Base-by-base conservation (phyloP, 768 basidiomycete genomes). In the Tubosaeta brunneosetosa region DNA sequence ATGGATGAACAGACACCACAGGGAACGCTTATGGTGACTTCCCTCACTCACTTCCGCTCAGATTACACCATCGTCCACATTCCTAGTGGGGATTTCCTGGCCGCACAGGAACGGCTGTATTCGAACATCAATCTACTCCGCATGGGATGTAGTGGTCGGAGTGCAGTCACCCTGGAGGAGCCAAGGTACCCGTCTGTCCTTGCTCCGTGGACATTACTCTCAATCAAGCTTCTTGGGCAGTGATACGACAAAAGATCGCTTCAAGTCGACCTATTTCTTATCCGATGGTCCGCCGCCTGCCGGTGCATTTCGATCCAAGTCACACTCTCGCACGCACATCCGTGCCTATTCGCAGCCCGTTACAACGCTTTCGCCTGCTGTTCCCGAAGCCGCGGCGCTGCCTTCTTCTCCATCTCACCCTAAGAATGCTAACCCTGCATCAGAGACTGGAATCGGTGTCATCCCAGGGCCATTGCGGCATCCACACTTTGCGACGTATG, bases 61-160 rank as follows among this genome's bases (percentile, higher is more conserved):
- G 90, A 92, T 73, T 88, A 83, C 66, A 88, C 88, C 51, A 90
- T 92, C 55, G 86, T 92, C 31, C 84, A 80, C 53, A 82, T 93
- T 48, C 88, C 88, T 0, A 70, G 76, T 42, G 91, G 69, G 12
- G 75, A 85, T 66, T 88, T 84, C 68, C 74, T 79, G 17, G 75
- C 77, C 36, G 75, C 77, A 31, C 79, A 78, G 55, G 81, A 87
- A 52, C 82, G 81, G 57, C 78, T 93, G 29, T 89, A 87, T 67
- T 77, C 84, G 47, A 93, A 92, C 62, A 88, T 92, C 59, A 86
- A 87, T 66, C 76, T 93, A 19, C 76, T 90, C 40, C 80, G 91
- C n/a, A 84, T 91, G 81, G 90, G 88, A 3, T 87, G 86, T 63
- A 84, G 84, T 47, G 87, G 88, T n/a, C 79, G 90, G 40, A 79